Percentiles rank a stretch among this genome's conserved stretches.
These are phyloP conservation scores for Auricularia sp. DNA, from an alignment of 768 basidiomycete species.

Conservation along the genomic window DNA sequence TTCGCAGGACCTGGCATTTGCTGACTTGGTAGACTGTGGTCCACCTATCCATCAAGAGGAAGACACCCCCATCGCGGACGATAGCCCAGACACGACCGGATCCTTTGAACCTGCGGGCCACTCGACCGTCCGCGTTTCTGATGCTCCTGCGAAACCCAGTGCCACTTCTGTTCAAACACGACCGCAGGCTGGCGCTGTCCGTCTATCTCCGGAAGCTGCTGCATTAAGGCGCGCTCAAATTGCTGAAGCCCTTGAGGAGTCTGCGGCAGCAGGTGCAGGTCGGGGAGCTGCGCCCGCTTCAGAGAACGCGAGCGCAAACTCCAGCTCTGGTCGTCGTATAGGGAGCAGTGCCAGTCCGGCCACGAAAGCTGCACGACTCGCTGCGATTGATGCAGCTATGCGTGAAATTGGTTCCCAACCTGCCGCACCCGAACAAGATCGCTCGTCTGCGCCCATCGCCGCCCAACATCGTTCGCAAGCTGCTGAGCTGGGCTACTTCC, in stretches of 20 bases:
- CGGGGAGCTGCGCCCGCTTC: too few relatives aligned
- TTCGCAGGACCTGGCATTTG: background rate
- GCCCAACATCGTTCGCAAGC: constrained; percentile 6
- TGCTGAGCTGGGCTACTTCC: constrained; percentile 38
- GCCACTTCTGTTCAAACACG: too few relatives aligned
- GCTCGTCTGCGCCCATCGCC: constrained; percentile 15
- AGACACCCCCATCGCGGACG: constrained; percentile 50
- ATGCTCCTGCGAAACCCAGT: too few relatives aligned
- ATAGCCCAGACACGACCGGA: constrained; percentile 37
- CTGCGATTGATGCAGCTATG: background rate
- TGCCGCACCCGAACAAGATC: background rate
- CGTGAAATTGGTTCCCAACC: background rate
- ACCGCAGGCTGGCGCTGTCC: too few relatives aligned
- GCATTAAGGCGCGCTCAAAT: too few relatives aligned
- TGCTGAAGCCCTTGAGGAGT: too few relatives aligned
- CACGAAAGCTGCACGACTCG: background rate
- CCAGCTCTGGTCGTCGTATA: background rate
- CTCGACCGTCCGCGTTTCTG: constrained; percentile 1
- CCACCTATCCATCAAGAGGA: background rate
- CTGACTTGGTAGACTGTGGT: background rate
- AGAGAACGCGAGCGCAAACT: background rate
- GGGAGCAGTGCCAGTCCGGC: background rate
- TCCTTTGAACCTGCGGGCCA: constrained; percentile 5
- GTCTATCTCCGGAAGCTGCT: too few relatives aligned
- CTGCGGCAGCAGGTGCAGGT: too few relatives aligned